phyloP scores from a whole-genome alignment of 129 eudicot species.

The Chrysanthemum seticuspe region DNA sequence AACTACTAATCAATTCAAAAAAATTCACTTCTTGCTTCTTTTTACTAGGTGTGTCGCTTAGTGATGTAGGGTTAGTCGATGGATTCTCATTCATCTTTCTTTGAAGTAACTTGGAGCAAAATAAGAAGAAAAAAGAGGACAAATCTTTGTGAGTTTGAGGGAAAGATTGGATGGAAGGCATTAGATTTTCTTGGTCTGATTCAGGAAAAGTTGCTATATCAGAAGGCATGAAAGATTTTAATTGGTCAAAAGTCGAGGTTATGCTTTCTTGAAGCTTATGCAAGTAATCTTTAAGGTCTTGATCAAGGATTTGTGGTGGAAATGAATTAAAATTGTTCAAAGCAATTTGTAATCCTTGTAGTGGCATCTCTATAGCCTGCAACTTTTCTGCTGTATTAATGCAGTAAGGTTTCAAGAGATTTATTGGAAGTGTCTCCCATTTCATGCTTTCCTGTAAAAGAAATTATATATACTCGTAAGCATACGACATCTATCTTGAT shows the following conservation, averaged over 20 bases:
- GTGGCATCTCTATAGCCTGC: conserved; percentile 57
- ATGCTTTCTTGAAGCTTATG: conserved; percentile 38
- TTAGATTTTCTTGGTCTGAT: conserved; percentile 37
- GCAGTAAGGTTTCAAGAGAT: conserved; percentile 49
- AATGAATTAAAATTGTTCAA: conserved; percentile 36
- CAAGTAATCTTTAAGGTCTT: conserved; percentile 45
- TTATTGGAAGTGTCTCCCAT: conserved; percentile 69
- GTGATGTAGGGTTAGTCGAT: conserved; percentile 11
- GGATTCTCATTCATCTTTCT: conserved; percentile 25
- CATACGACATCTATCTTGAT: not conserved
- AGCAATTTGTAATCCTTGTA: conserved; percentile 74
- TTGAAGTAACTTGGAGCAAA: conserved; percentile 70
- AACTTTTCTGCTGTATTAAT: conserved; percentile 53
- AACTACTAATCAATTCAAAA: conserved; percentile 17
- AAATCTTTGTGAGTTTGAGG: conserved; percentile 47
- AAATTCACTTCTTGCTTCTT: conserved; percentile 9
- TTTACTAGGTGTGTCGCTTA: conserved; percentile 17
- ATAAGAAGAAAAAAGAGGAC: conserved; percentile 71
- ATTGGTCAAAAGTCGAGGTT: conserved; percentile 31
- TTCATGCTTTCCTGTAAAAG: conserved; percentile 72
- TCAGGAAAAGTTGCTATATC: conserved; percentile 54
- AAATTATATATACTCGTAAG: not conserved
- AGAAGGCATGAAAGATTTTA: conserved; percentile 38
- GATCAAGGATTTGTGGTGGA: conserved; percentile 37
- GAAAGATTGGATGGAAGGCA: conserved; percentile 36